These are phyloP conservation scores for Chaetoscypha palmicola DNA, from an alignment of 2,329 filamentous ascomycete genomes.

Conservation along the genomic window DNA sequence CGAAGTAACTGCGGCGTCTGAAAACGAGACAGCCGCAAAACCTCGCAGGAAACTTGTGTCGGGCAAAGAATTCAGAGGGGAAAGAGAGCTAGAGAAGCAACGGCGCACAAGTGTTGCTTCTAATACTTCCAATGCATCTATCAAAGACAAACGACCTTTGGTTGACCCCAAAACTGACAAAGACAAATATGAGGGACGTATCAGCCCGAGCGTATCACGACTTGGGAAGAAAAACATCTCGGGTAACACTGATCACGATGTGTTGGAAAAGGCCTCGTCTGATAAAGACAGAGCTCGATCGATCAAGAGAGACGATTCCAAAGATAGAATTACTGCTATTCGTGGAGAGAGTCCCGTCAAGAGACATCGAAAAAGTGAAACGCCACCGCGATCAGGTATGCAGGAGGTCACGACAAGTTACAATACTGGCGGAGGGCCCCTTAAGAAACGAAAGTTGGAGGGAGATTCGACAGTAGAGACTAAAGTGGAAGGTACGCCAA, in stretches of 20 bases:
- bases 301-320: conserved; percentile 54
- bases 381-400: conserved; percentile 40
- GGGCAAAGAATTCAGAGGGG: conserved; percentile 53
- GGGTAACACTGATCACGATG: conserved; percentile 17
- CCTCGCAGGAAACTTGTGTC: conserved; percentile 58
- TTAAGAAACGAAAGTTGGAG: conserved; percentile 53
- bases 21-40: conserved; percentile 45
- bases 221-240: conserved; percentile 12
- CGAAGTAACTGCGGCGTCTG: conserved; percentile 42
- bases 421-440: conserved; percentile 43
- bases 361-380: conserved; percentile 51
- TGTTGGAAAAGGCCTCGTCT: conserved; percentile 19
- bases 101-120: conserved; percentile 52
- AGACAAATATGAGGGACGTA: conserved; percentile 30
- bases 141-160: conserved; percentile 43
- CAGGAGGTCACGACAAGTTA: conserved; percentile 44
- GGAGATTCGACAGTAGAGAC: conserved; percentile 31
- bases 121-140: conserved; percentile 42
- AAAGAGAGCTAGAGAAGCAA: conserved; percentile 44
- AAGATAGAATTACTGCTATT: conserved; percentile 43
- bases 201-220: conserved; percentile 20
- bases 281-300: conserved; percentile 48
- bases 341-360: conserved; percentile 48
- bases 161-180: conserved; percentile 42
- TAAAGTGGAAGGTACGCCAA: conserved; percentile 21